Base-by-base conservation (phyloP, 345 rosid genomes). In the Geranium brycei region DNA sequence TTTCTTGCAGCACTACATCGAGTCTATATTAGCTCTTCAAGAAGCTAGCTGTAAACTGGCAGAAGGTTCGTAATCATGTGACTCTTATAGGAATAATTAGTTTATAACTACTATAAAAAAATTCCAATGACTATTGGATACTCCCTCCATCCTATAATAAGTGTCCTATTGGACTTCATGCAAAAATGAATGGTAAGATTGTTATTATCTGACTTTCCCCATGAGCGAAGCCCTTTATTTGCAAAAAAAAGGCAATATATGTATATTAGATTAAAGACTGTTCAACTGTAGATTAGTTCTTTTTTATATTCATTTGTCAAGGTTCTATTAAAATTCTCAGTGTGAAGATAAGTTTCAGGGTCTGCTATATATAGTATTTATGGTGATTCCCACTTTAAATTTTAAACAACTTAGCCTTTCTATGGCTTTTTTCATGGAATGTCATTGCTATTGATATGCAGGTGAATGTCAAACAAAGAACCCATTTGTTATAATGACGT, bases 401-500 rank as follows among this genome's bases (percentile, higher is more conserved):
- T 31, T 40, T 35, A 7, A 35, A 35, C 41, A 35, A 35, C 41
- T 58, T 38, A 59, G 15, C 57, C 57, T 47, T 64, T 57, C 32
- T 1, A 57, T 17, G 16, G 61, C 64, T 71, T 72, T 71, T 72
- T 65, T 58, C 32, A 55, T 31, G 57, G 40, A 64, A 63, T 8
- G 23, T 17, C 32, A 51, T 62, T 53, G 13, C 13, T 40, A 59
- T 23, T 40, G 64, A 64, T 63, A 64, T 75, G 66, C 71, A 92
- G 98, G 81, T 65, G 76, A 68, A 65, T 65, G 71, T 66, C 73
- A 79, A 64, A 78, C 72, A 66, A 87, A 82, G 72, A 85, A 87
- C 76, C 99, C 99, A 32, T 83, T 93, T 66, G 84, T 77, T 63
- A 90, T 93, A 61, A 93, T 93, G 99, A 93, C 97, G 41, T 93